Evolutionary conservation across 2,329 filamentous ascomycete species (phyloP).

Genomic region (Pseudocercospora ulei): DNA sequence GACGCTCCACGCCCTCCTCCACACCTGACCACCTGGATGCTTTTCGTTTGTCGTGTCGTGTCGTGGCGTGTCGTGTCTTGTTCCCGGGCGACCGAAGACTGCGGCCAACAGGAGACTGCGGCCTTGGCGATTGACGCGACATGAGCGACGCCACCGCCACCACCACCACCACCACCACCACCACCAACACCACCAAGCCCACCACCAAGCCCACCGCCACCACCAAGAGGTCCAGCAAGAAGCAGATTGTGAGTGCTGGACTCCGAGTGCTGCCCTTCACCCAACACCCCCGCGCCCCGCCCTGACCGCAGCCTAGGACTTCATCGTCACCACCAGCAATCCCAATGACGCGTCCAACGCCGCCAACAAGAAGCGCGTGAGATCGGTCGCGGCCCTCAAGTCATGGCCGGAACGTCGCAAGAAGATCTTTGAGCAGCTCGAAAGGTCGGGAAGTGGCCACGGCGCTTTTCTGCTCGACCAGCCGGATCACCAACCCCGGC

Average conservation of each 20-base stretch:
- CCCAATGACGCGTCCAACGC: slow-evolving; percentile 21
- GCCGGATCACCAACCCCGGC: slow-evolving; percentile 10
- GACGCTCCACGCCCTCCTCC: neutral
- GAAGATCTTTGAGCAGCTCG: slow-evolving; percentile 26
- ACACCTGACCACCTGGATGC: neutral
- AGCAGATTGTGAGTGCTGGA: slow-evolving; percentile 15
- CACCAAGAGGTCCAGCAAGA: slow-evolving; percentile 10
- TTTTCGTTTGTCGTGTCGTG: neutral
- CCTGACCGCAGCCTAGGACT: slow-evolving; percentile 16
- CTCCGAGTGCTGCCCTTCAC: neutral
- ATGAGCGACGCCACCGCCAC: slow-evolving; percentile 5
- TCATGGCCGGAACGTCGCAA: slow-evolving; percentile 28
- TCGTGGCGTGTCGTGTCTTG: too few relatives aligned
- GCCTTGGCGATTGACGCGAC: neutral
- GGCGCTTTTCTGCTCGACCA: slow-evolving; percentile 22
- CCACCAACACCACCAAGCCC: too few relatives aligned
- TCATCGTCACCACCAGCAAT: slow-evolving; percentile 29
- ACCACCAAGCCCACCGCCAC: neutral
- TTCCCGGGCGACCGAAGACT: too few relatives aligned
- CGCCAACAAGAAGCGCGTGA: slow-evolving; percentile 29
- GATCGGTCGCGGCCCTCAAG: slow-evolving; percentile 27
- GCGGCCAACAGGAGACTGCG: too few relatives aligned
- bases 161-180: too few relatives aligned
- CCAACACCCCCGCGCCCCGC: neutral
- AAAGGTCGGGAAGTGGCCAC: slow-evolving; percentile 18